phyloP scores from a whole-genome alignment of 805 yeast species.

The Starmera quercuum region DNA sequence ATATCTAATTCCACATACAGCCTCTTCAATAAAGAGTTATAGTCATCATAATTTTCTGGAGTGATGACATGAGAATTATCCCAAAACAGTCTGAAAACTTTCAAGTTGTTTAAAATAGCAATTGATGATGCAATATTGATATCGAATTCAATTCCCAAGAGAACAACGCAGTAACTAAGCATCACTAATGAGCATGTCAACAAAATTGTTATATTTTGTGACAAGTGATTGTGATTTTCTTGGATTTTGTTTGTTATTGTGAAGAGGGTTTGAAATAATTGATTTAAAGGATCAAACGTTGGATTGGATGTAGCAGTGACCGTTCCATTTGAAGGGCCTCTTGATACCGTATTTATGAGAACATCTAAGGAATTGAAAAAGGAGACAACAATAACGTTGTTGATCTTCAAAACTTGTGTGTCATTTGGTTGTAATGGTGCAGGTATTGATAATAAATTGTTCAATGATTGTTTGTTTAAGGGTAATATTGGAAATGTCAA shows the following conservation, averaged over 20 bases:
- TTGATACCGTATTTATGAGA: constrained; percentile 9
- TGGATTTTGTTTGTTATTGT: constrained; percentile 19
- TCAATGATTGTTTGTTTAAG: constrained; percentile 24
- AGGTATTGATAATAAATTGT: constrained; percentile 4
- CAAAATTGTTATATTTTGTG: constrained; percentile 24
- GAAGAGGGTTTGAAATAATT: constrained; percentile 19
- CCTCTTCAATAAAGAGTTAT: constrained; percentile 25
- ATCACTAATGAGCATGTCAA: constrained; percentile 32
- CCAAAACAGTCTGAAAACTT: constrained; percentile 31
- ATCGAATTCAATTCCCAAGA: constrained; percentile 55
- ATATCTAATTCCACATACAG: constrained; percentile 39
- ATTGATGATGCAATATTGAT: constrained; percentile 47
- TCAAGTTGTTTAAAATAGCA: constrained; percentile 51
- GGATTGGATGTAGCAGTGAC: not conserved
- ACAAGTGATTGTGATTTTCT: constrained; percentile 8
- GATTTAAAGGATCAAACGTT: not conserved
- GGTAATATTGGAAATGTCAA: constrained; percentile 31
- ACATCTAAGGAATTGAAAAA: constrained; percentile 25
- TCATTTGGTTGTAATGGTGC: constrained; percentile 18
- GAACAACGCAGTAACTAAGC: constrained; percentile 47
- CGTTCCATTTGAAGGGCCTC: not conserved
- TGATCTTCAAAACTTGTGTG: constrained; percentile 22
- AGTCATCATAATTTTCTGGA: constrained; percentile 16
- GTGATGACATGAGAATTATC: constrained; percentile 6
- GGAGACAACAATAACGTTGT: constrained; percentile 23